Evolutionary conservation across 148 eudicot genomes (phyloP), one percentile per base, ranked within the genome.

Genomic region (Arbutus unedo): DNA sequence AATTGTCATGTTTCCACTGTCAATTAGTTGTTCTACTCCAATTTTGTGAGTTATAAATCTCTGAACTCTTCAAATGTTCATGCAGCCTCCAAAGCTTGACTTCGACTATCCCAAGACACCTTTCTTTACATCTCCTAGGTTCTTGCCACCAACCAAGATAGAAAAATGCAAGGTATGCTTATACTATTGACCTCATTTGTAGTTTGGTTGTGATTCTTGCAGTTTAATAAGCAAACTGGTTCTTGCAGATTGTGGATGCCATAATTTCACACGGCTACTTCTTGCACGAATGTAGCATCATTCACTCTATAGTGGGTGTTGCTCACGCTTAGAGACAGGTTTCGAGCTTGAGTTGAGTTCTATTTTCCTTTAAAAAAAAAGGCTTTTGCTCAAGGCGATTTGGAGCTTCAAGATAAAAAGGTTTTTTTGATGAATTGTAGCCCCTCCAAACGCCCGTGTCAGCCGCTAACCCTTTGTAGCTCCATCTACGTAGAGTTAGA

Each of bases 181-280:
- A 57, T 59, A 78, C 71, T 6, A 78, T 81, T 41, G 13, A 21
- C 10, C 21, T 15, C 25, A 1, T 50, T 21, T 83, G 6, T n/a
- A 31, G 16, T 4, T 44, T 23, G 15, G 5, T 43, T 83, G 8
- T 51, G 23, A 53, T 78, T 50, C 56, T 3, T 49, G 38, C 54
- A 67, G 68, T 3, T 71, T 51, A n/a, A 8, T 54, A 8, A 64
- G 53, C 81, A 45, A 50, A 67, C 2, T 68, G n/a, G 44, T 59
- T 82, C 55, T 83, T 74, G 71, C 89, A 96, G 98, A 92, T 94
- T 80, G 91, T 90, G 31, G 91, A 93, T 90, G 95, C 97, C 23
- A 91, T 96, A 81, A 81, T 94, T 86, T 94, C 98, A 72, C 99
- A 94, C 74, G 99, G 99, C 6, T 94, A 97, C 91, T 96, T 96